A percentile compares a stretch with the other conserved stretches of the same genome.
Conservation (phyloP, 2,329 filamentous ascomycete genomes). For the Pezicula carpinea region DNA sequence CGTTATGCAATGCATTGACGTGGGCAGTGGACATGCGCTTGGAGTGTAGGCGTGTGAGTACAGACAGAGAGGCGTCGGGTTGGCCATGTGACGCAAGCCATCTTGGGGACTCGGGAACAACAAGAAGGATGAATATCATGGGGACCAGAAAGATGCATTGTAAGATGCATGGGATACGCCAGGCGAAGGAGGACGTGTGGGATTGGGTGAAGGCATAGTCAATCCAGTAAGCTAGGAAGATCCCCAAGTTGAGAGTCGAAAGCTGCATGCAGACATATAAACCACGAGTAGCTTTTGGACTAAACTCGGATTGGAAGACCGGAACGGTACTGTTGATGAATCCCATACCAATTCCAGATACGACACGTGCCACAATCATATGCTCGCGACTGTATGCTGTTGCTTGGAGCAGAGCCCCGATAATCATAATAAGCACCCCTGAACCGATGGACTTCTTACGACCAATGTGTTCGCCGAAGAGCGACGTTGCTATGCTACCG, state of each 20-base stretch:
- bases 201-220: conserved; percentile 53
- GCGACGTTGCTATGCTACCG: conserved; percentile 40
- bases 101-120: conserved; percentile 45
- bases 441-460: conserved; percentile 50
- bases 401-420: conserved; percentile 44
- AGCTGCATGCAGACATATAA: conserved; percentile 41
- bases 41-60: conserved; percentile 46
- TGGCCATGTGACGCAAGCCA: conserved; percentile 38
- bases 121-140: conserved; percentile 47
- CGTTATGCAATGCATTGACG: conserved; percentile 23
- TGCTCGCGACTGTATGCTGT: conserved; percentile 40
- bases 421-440: conserved; percentile 50
- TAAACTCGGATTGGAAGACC: conserved; percentile 49
- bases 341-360: conserved; percentile 45
- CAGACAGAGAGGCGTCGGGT: conserved; percentile 35
- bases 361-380: conserved; percentile 45
- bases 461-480: conserved; percentile 48
- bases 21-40: conserved; percentile 16
- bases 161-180: conserved; percentile 58
- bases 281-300: conserved; percentile 34
- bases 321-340: conserved; percentile 41
- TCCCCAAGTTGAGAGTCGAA: conserved; percentile 47
- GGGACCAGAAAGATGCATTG: conserved; percentile 54
- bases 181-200: conserved; percentile 38
- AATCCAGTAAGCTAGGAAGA: conserved; percentile 57